Conservation (phyloP, 768 basidiomycete genomes). For the Gloeostereum incarnatum region DNA sequence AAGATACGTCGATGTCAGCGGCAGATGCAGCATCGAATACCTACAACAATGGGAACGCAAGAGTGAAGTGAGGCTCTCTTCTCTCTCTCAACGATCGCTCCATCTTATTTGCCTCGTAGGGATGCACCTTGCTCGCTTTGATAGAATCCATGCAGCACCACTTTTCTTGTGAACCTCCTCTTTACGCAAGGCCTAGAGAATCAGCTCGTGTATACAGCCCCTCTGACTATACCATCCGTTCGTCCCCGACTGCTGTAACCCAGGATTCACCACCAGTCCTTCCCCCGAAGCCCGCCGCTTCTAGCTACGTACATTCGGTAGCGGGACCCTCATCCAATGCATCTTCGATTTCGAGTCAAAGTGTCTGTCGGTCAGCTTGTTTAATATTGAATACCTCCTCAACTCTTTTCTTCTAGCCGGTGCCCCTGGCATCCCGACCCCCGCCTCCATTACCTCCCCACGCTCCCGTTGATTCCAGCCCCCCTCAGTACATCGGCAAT, state of each 20-base stretch:
- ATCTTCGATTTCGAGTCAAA: slow-evolving; percentile 14
- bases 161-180: slow-evolving; percentile 82
- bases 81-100: slow-evolving; percentile 10
- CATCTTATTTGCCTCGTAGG: slow-evolving; percentile 31
- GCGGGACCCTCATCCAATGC: slow-evolving; percentile 21
- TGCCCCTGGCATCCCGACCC: slow-evolving; percentile 17
- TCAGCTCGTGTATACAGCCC: slow-evolving; percentile 16
- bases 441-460: slow-evolving; percentile 15
- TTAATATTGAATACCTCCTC: slow-evolving; percentile 9
- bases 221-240: slow-evolving; percentile 1
- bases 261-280: slow-evolving; percentile 9
- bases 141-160: slow-evolving; percentile 70
- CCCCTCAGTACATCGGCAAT: too few species aligned
- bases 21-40: slow-evolving; percentile 61
- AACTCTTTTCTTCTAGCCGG: slow-evolving; percentile 5
- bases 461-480: slow-evolving; percentile 12
- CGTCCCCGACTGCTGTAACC: slow-evolving; percentile 6
- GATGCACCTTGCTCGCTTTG: slow-evolving; percentile 65
- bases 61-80: slow-evolving; percentile 54
- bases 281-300: slow-evolving; percentile 8
- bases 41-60: slow-evolving; percentile 73
- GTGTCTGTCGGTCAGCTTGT: slow-evolving; percentile 10
- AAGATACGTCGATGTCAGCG: slow-evolving; percentile 72
- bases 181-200: slow-evolving; percentile 73
- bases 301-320: too few species aligned